A percentile compares a stretch with the other conserved stretches of the same genome.
phyloP scores from a whole-genome alignment of 2,329 filamentous ascomycete species.

The Pleomassaria siparia region DNA sequence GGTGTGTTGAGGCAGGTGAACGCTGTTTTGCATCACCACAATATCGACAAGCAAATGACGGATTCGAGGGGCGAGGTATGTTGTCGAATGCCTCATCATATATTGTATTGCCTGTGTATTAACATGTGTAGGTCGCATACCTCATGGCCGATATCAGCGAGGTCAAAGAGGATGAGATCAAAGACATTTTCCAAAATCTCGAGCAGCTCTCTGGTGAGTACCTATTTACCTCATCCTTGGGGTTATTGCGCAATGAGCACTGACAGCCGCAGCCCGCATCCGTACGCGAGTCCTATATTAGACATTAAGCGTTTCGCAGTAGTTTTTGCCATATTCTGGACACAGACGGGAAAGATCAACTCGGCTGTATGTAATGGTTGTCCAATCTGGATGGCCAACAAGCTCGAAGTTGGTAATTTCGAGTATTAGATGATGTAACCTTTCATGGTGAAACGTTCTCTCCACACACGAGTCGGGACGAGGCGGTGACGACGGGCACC shows the following conservation, averaged over 20 bases:
- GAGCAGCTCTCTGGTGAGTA: conserved; percentile 79
- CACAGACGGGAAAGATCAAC: background rate
- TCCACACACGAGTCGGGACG: background rate
- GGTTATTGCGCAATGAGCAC: background rate
- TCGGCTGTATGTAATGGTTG: too few relatives aligned
- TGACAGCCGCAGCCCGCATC: conserved; percentile 41
- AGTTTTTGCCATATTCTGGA: background rate
- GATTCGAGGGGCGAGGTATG: conserved; percentile 87
- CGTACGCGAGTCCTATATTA: conserved; percentile 53
- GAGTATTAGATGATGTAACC: background rate
- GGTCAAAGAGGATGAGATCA: conserved; percentile 78
- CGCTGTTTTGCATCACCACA: conserved; percentile 90
- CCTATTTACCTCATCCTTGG: background rate
- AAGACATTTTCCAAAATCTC: conserved; percentile 79
- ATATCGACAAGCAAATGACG: conserved; percentile 98
- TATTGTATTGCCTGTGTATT: background rate
- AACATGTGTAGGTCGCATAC: conserved; percentile 69
- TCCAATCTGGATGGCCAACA: too few relatives aligned
- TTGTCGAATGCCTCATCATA: background rate
- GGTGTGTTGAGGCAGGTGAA: conserved; percentile 95
- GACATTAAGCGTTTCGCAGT: background rate
- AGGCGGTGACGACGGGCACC: conserved; percentile 2
- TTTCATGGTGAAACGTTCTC: conserved; percentile 2
- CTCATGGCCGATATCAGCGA: conserved; percentile 97
- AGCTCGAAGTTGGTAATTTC: too few relatives aligned